These are phyloP conservation scores for Blastobotrys serpentis DNA, from an alignment of 1,139 yeast genomes.

Conservation along the genomic window DNA sequence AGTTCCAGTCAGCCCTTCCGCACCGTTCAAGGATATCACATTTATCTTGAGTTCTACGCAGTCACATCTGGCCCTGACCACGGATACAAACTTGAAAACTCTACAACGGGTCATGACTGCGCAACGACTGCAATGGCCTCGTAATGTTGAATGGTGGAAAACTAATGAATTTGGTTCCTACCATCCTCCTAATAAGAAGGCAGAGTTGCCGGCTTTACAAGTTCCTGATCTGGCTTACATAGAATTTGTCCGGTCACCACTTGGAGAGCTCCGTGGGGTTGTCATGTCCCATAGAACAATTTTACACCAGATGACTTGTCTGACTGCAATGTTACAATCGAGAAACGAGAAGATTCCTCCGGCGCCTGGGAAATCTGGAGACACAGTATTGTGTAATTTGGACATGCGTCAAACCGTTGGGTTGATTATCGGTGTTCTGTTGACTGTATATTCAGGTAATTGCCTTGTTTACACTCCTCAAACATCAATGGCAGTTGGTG, in stretches of 20 bases:
- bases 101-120: conserved; percentile 57
- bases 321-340: conserved; percentile 57
- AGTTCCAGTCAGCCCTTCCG: conserved; percentile 80
- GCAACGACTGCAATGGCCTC: conserved; percentile 53
- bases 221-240: conserved; percentile 86
- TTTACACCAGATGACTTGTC: conserved; percentile 79
- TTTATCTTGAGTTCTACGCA: conserved; percentile 73
- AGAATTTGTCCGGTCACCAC: conserved; percentile 86
- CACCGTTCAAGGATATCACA: conserved; percentile 63
- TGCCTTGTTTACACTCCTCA: conserved; percentile 79
- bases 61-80: conserved; percentile 73
- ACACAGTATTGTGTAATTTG: conserved; percentile 60
- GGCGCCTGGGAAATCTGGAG: conserved; percentile 18
- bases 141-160: conserved; percentile 69
- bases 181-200: conserved; percentile 56
- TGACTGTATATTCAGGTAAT: conserved; percentile 84
- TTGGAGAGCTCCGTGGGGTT: conserved; percentile 90
- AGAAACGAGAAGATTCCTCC: conserved; percentile 44
- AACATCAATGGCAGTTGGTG: conserved; percentile 72
- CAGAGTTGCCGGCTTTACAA: conserved; percentile 63
- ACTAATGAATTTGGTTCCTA: conserved; percentile 85
- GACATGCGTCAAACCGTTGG: conserved; percentile 91
- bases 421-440: conserved; percentile 72
- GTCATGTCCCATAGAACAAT: conserved; percentile 88
- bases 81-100: conserved; percentile 72